These are phyloP conservation scores for Eucalyptus pauciflora DNA, from an alignment of 345 rosid species.

Conservation along the genomic window DNA sequence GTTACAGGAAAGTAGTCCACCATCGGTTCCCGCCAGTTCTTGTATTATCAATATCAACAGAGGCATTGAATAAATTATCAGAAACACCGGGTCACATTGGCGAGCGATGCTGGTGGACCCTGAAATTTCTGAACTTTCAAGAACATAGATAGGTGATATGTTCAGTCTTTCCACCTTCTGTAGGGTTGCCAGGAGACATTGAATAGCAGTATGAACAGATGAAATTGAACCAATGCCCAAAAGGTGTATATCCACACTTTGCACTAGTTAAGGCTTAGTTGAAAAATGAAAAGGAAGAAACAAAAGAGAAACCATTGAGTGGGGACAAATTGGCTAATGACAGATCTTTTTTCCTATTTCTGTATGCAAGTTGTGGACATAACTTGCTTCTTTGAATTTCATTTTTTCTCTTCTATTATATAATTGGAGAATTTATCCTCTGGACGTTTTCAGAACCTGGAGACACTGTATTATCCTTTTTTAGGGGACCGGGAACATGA, in stretches of 20 bases:
- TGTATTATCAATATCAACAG: background rate
- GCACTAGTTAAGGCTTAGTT: background rate
- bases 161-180: background rate
- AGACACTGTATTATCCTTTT: background rate
- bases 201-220: background rate
- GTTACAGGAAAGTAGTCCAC: background rate
- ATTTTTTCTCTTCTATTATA: background rate
- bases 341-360: background rate
- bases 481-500: background rate
- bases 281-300: background rate
- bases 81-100: background rate
- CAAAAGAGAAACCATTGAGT: background rate
- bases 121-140: background rate
- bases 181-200: background rate
- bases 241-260: background rate
- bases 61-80: background rate
- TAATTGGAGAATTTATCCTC: background rate
- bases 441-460: background rate
- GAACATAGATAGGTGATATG: background rate
- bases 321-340: background rate
- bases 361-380: background rate
- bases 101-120: background rate
- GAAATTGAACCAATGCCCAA: background rate
- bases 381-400: background rate
- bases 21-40: background rate